A percentile compares a stretch with the other conserved stretches of the same genome.
Evolutionary conservation across 139 green algal genomes (phyloP).

Genomic region (Chlorella vulgaris): DNA sequence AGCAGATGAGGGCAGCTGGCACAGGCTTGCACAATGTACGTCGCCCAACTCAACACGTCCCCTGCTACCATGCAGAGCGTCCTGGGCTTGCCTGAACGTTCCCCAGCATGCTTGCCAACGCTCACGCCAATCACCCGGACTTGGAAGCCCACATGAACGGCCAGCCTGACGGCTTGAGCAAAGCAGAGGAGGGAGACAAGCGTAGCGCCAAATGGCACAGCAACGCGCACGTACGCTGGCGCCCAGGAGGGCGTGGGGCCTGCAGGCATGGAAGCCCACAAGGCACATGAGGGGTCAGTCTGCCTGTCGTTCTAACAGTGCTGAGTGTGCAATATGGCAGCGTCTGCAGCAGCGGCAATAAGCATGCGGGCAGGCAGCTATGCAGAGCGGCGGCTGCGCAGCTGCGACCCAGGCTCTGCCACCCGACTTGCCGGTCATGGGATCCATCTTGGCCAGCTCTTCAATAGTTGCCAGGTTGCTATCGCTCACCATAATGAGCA

Average conservation of each 20-base stretch:
- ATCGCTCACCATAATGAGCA: not conserved
- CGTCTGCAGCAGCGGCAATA: not conserved
- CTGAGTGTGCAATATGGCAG: too few relatives aligned
- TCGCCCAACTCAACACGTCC: too few relatives aligned
- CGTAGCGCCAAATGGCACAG: conserved; percentile 16
- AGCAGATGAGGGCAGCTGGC: too few relatives aligned
- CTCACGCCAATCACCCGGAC: not conserved
- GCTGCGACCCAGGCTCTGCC: too few relatives aligned
- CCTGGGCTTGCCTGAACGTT: too few relatives aligned
- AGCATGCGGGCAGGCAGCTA: too few relatives aligned
- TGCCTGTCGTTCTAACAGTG: too few relatives aligned
- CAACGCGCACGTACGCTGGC: not conserved
- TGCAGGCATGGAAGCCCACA: not conserved
- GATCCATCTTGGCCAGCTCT: not conserved
- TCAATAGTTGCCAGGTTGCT: conserved; percentile 4
- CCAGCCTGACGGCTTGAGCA: conserved; percentile 18
- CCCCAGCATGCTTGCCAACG: too few relatives aligned
- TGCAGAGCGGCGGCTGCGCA: too few relatives aligned
- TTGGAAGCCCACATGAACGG: conserved; percentile 15
- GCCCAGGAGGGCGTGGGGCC: conserved; percentile 6
- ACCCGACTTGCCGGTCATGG: conserved; percentile 26
- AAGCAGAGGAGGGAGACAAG: conserved; percentile 30
- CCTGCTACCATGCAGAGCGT: too few relatives aligned
- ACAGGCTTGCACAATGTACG: too few relatives aligned
- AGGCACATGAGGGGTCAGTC: not conserved